Percentiles rank a stretch among this genome's conserved stretches.
These are phyloP conservation scores for Trichoderma arundinaceum DNA, from an alignment of 2,329 filamentous ascomycete species.

Conservation along the genomic window DNA sequence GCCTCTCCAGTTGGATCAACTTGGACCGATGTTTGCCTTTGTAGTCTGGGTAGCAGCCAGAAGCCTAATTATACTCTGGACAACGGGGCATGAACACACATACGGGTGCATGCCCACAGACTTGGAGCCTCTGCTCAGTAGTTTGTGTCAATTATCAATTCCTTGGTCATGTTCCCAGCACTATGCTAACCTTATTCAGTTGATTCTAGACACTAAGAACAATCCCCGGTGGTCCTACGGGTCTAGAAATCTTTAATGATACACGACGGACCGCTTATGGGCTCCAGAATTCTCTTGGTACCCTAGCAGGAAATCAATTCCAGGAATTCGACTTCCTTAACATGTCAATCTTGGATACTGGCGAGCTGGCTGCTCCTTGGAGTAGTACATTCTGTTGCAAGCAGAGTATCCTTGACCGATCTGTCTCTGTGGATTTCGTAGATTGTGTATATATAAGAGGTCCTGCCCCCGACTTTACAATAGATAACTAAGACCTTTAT, in stretches of 20 bases:
- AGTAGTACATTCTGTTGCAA: background rate
- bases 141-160: background rate
- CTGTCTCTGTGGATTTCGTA: too few species aligned
- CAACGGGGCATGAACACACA: background rate
- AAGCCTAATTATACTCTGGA: background rate
- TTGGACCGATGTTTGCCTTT: background rate
- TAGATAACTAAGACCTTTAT: too few species aligned
- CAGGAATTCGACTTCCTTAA: background rate
- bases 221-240: background rate
- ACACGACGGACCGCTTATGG: background rate
- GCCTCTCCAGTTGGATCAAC: background rate
- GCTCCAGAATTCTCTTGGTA: background rate
- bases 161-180: background rate
- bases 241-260: conserved; percentile 3
- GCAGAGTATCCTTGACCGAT: too few species aligned
- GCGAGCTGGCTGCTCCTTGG: background rate
- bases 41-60: background rate
- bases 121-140: background rate
- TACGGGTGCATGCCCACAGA: background rate
- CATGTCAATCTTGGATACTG: background rate
- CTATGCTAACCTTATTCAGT: background rate
- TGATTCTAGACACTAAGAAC: background rate
- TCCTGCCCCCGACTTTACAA: too few species aligned
- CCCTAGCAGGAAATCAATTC: background rate
- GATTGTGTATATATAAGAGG: too few species aligned